phyloP scores from a whole-genome alignment of 2,329 filamentous ascomycete genomes.

The Pestalotiopsis sp. region DNA sequence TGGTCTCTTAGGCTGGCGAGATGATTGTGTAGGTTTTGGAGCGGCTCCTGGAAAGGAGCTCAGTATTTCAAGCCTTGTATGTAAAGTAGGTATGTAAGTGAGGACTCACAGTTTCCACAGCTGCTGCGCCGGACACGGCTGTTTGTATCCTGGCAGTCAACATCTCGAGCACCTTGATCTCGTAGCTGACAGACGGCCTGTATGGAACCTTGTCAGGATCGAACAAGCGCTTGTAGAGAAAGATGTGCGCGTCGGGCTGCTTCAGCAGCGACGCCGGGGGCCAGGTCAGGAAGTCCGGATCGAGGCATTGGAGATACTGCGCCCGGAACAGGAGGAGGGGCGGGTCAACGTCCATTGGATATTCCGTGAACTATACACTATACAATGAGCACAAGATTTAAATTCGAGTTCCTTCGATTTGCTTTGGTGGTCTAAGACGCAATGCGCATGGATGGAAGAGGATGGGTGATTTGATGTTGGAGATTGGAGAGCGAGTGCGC shows the following conservation, averaged over 20 bases:
- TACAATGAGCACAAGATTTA: too few species aligned
- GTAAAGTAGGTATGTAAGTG: background rate
- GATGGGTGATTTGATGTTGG: background rate
- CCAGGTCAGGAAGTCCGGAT: slow-evolving; percentile 35
- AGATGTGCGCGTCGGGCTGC: slow-evolving; percentile 29
- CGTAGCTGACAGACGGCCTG: slow-evolving; percentile 62
- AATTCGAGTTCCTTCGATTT: too few species aligned
- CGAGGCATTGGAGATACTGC: slow-evolving; percentile 34
- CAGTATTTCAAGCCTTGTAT: background rate
- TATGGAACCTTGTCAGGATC: slow-evolving; percentile 43
- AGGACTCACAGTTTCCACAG: slow-evolving; percentile 49
- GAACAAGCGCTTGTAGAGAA: slow-evolving; percentile 60
- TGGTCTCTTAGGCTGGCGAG: slow-evolving; percentile 53
- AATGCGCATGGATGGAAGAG: too few species aligned
- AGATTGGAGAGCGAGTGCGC: background rate
- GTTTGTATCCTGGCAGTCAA: slow-evolving; percentile 60
- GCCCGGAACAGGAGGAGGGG: slow-evolving; percentile 29
- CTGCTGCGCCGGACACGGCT: slow-evolving; percentile 55
- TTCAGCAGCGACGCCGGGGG: slow-evolving; percentile 28
- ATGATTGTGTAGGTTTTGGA: slow-evolving; percentile 59
- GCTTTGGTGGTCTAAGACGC: too few species aligned
- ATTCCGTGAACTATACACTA: too few species aligned
- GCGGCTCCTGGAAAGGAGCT: slow-evolving; percentile 55
- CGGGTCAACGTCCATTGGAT: slow-evolving; percentile 23
- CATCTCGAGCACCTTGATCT: slow-evolving; percentile 60